phyloP scores from a whole-genome alignment of 129 eudicot genomes.

The Heracleum sosnowskyi region DNA sequence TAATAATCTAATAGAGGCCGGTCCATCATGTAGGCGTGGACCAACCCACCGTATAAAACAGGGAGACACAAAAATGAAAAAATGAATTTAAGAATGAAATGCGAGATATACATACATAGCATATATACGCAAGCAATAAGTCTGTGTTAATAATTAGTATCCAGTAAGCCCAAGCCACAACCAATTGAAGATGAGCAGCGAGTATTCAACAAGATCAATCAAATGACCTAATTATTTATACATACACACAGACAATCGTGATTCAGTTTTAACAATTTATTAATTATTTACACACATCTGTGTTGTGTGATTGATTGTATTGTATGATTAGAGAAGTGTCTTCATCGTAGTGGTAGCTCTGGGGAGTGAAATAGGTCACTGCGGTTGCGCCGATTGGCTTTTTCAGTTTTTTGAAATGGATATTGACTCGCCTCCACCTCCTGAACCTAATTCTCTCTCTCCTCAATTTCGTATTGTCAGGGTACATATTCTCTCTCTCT shows the following conservation, averaged over 20 bases:
- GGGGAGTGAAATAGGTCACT: conserved; percentile 54
- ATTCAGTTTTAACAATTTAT: neutral
- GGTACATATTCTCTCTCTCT: too few relatives aligned
- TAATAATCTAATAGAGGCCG: neutral
- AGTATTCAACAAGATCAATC: neutral
- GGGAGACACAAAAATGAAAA: neutral
- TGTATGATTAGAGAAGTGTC: neutral
- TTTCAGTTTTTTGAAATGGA: conserved; percentile 48
- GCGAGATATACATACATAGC: neutral
- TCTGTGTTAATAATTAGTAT: conserved; percentile 2
- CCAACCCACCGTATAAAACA: neutral
- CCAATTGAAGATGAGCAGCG: neutral
- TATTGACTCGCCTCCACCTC: conserved; percentile 59
- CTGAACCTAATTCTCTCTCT: conserved; percentile 34
- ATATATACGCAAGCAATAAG: neutral
- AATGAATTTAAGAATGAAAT: neutral
- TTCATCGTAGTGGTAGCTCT: conserved; percentile 27
- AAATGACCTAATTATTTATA: neutral
- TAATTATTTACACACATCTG: neutral
- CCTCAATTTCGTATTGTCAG: conserved; percentile 52
- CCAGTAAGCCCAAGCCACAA: neutral
- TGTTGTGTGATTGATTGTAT: neutral
- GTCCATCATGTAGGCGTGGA: neutral
- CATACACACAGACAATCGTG: neutral
- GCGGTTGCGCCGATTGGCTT: conserved; percentile 65